phyloP scores from a whole-genome alignment of 345 rosid genomes.

The Schrenkiella parvula region DNA sequence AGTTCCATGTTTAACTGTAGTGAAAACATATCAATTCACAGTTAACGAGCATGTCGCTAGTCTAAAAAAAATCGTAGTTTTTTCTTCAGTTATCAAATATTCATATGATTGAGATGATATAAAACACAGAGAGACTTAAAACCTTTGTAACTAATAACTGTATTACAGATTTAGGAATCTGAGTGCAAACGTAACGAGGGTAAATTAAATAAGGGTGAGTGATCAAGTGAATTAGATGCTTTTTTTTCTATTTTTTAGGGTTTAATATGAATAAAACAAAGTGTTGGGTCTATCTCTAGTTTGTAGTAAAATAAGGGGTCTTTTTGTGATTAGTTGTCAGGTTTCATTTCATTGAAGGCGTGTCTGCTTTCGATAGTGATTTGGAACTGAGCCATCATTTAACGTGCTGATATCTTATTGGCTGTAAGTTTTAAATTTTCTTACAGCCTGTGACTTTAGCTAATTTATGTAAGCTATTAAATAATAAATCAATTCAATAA shows the following conservation, averaged over 20 bases:
- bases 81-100: not conserved
- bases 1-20: not conserved
- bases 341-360: conserved; percentile 7
- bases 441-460: conserved; percentile 21
- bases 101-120: not conserved
- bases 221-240: not conserved
- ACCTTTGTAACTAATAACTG: not conserved
- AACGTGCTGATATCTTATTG: conserved; percentile 19
- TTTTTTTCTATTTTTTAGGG: not conserved
- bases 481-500: not conserved
- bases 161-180: not conserved
- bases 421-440: not conserved
- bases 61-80: not conserved
- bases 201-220: not conserved
- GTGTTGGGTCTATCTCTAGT: not conserved
- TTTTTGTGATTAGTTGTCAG: not conserved
- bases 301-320: not conserved
- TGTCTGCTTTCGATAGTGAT: conserved; percentile 22
- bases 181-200: not conserved
- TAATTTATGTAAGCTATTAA: not conserved
- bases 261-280: no score
- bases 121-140: not conserved
- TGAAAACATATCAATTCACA: not conserved
- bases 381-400: not conserved
- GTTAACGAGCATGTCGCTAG: not conserved